Evolutionary conservation across 2,329 filamentous ascomycete species (phyloP), one percentile per base, ranked within the genome.

Genomic region (Colletotrichum tamarilloi): DNA sequence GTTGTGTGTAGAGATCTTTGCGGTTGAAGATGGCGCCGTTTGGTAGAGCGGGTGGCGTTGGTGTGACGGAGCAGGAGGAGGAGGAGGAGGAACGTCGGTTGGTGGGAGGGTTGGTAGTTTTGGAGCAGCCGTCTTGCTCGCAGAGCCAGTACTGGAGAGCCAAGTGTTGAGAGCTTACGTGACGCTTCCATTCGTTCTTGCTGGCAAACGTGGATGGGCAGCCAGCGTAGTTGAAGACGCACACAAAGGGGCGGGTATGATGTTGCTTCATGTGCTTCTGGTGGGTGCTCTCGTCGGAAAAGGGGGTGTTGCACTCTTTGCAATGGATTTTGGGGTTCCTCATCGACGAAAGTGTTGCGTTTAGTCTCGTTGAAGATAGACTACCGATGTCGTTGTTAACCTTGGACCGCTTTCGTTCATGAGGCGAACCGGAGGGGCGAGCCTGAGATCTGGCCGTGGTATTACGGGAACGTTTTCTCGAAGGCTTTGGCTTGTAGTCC

Each of bases 131-230:
- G 74, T 90, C 92, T 38, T 93, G 85, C 76, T 92, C 88, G 84
- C 95, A 98, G 70, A 92, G 87, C 90, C 92, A 98, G 82, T 92
- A 93, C 57, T 89, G 85, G 3, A 94, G 86, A 67, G 92, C 89
- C 26, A 98, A 86, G 79, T 98, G 96, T 79, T 97, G 93, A 0
- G 93, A 93, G 38, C 87, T 85, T 77, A 96, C 91, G 80, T 98
- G 96, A 0, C 96, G 91, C 82, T 98, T 98, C 96, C 96, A 98
- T 81, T 98, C 95, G 80, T 98, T 98, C 84, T 97, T 98, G 76
- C 89, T 92, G 3, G 89, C 88, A 79, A 98, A 98, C 0, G 88
- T 91, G 2, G 91, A 90, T 1, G 75, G 76, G 83, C 96, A 98
- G 42, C 93, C 93, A 69, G 95, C 97, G 68, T 90, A 92, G 35